Conservation (phyloP, 140 eudicot genomes). For the Senecio squalidus region DNA sequence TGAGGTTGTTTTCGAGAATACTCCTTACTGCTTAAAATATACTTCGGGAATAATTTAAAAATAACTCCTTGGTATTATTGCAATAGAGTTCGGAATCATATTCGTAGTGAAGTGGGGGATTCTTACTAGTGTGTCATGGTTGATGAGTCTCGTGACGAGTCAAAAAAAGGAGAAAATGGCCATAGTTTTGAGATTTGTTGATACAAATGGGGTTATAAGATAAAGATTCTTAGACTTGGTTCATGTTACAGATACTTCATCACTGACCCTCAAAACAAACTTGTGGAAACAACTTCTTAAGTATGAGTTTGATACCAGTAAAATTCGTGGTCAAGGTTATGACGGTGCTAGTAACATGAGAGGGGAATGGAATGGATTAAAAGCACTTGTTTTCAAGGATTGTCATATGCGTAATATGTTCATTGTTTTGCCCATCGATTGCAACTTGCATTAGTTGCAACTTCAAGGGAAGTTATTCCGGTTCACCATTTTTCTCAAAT, state of each 20-base stretch:
- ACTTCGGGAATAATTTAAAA: no score
- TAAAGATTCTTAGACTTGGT: no score
- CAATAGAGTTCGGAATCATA: background rate
- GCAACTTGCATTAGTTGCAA: background rate
- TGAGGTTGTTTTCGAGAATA: no score
- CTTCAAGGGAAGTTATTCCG: background rate
- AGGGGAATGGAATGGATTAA: no score
- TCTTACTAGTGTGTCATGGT: background rate
- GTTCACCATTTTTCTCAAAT: background rate
- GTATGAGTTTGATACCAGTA: no score
- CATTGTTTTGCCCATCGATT: no score
- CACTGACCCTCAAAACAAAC: background rate
- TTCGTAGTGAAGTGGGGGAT: background rate
- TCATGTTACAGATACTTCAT: background rate
- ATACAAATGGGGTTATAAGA: no score
- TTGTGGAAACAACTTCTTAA: background rate
- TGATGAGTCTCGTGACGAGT: background rate
- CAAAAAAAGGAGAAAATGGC: background rate
- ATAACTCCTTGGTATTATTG: background rate
- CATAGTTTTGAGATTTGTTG: no score
- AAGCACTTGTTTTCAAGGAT: background rate
- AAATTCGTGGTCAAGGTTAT: no score
- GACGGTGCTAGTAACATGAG: no score
- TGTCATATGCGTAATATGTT: background rate
- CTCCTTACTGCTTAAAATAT: background rate